phyloP scores from a whole-genome alignment of 2,329 filamentous ascomycete species.

The Tolypocladium endophyticum region DNA sequence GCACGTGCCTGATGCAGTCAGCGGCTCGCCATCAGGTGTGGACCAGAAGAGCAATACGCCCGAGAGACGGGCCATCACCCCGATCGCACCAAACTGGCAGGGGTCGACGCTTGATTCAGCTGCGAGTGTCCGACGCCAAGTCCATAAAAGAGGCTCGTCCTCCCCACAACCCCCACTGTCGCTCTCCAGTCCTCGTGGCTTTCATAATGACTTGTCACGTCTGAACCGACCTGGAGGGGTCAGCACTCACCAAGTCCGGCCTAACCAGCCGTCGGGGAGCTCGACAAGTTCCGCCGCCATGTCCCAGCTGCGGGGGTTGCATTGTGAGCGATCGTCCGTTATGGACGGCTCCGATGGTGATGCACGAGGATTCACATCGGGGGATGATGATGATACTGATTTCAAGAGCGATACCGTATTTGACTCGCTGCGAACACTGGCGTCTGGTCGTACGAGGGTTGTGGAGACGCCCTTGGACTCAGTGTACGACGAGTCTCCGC shows the following conservation, averaged over 20 bases:
- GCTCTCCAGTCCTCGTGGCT: conserved; percentile 37
- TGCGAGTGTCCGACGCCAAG: conserved; percentile 12
- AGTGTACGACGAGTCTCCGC: conserved; percentile 72
- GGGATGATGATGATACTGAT: conserved; percentile 69
- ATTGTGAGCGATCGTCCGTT: conserved; percentile 38
- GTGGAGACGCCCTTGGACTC: conserved; percentile 65
- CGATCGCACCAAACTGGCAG: conserved; percentile 5
- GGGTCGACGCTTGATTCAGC: conserved; percentile 7
- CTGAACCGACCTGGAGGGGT: conserved; percentile 31
- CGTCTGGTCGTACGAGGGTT: conserved; percentile 54
- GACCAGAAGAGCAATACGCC: conserved; percentile 7
- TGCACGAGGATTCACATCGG: conserved; percentile 50
- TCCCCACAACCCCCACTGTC: conserved; percentile 48
- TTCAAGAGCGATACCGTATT: conserved; percentile 68
- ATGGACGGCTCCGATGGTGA: conserved; percentile 62
- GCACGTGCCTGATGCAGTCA: conserved; percentile 42
- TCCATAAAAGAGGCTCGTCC: conserved; percentile 34
- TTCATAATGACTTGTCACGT: conserved; percentile 41
- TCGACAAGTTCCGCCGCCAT: conserved; percentile 31
- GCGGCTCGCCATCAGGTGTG: conserved; percentile 17
- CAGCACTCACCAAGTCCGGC: conserved; percentile 23
- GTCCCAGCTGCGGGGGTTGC: conserved; percentile 22
- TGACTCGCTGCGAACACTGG: conserved; percentile 64
- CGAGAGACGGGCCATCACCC: conserved; percentile 1
- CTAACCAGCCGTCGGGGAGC: conserved; percentile 32